Evolutionary conservation across 2,329 filamentous ascomycete species (phyloP).

Genomic region (Coleophoma crateriformis): DNA sequence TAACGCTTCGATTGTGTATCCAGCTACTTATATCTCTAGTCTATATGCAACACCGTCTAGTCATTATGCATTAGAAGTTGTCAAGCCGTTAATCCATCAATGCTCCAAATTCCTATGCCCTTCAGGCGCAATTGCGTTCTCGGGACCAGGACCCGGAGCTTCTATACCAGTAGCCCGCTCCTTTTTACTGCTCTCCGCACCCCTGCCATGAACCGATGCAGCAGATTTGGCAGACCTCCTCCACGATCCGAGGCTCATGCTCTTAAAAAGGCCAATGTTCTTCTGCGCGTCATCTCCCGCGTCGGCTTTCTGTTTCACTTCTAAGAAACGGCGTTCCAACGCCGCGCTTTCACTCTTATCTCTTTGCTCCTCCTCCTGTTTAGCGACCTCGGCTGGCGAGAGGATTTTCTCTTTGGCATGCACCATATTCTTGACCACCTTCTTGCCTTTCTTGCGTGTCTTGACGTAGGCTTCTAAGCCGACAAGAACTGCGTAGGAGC

Average conservation of each 20-base stretch:
- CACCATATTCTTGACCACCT: slow-evolving; percentile 40
- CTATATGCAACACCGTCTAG: neutral
- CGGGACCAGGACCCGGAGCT: slow-evolving; percentile 13
- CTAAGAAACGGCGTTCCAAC: slow-evolving; percentile 38
- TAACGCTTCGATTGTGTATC: too few species aligned
- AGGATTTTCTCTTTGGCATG: slow-evolving; percentile 54
- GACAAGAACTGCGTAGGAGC: slow-evolving; percentile 75
- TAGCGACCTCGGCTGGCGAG: slow-evolving; percentile 52
- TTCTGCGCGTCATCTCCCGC: slow-evolving; percentile 13
- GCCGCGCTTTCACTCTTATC: slow-evolving; percentile 57
- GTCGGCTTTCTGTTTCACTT: slow-evolving; percentile 20
- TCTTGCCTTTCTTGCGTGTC: slow-evolving; percentile 58
- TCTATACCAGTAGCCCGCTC: slow-evolving; percentile 11
- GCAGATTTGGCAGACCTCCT: neutral
- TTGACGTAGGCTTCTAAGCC: slow-evolving; percentile 77
- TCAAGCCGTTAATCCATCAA: too few species aligned
- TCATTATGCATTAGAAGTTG: neutral
- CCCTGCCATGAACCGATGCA: neutral
- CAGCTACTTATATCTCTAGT: too few species aligned
- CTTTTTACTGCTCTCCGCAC: neutral
- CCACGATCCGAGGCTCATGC: slow-evolving; percentile 26
- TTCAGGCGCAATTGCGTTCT: slow-evolving; percentile 20
- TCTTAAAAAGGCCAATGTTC: slow-evolving; percentile 32
- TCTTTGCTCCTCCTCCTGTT: slow-evolving; percentile 51
- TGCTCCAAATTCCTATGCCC: slow-evolving; percentile 7